Percentiles rank a stretch among this genome's conserved stretches.
These are phyloP conservation scores for Plasmodium cynomolgi DNA, from an alignment of 169 alveolate species.

Conservation along the genomic window DNA sequence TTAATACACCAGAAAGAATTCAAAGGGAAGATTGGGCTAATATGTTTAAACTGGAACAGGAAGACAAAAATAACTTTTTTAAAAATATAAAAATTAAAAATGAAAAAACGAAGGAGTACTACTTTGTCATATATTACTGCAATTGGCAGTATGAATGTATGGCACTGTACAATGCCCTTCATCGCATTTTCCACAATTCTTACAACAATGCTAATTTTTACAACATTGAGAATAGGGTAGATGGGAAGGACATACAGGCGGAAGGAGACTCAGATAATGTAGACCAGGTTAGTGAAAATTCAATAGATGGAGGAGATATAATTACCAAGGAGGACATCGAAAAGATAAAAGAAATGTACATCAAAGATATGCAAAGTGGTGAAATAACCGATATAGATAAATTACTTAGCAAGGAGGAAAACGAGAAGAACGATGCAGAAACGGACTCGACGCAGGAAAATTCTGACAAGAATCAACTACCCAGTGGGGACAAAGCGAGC, in stretches of 20 bases:
- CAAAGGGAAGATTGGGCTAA: slow-evolving; percentile 75
- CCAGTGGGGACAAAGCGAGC: neutral
- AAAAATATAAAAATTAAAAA: slow-evolving; percentile 58
- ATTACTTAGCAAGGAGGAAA: slow-evolving; percentile 18
- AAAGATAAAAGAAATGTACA: slow-evolving; percentile 65
- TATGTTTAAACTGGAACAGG: slow-evolving; percentile 66
- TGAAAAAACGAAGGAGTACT: slow-evolving; percentile 61
- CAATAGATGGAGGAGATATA: neutral
- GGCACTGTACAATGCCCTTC: slow-evolving; percentile 70
- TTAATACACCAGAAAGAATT: slow-evolving; percentile 47
- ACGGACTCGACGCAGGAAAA: neutral
- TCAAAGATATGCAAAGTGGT: slow-evolving; percentile 54
- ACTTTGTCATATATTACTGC: slow-evolving; percentile 71
- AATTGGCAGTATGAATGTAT: slow-evolving; percentile 73
- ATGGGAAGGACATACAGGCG: neutral
- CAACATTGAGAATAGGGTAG: slow-evolving; percentile 4
- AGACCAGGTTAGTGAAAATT: neutral
- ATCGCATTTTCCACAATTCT: slow-evolving; percentile 40
- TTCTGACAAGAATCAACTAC: neutral
- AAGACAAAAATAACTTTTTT: slow-evolving; percentile 62
- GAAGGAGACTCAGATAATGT: neutral
- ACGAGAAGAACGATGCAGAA: neutral
- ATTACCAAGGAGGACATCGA: slow-evolving; percentile 27
- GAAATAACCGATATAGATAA: slow-evolving; percentile 45
- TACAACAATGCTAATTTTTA: slow-evolving; percentile 56